Evolutionary conservation across 768 basidiomycete genomes (phyloP).

Genomic region (Auriscalpium microsporum): DNA sequence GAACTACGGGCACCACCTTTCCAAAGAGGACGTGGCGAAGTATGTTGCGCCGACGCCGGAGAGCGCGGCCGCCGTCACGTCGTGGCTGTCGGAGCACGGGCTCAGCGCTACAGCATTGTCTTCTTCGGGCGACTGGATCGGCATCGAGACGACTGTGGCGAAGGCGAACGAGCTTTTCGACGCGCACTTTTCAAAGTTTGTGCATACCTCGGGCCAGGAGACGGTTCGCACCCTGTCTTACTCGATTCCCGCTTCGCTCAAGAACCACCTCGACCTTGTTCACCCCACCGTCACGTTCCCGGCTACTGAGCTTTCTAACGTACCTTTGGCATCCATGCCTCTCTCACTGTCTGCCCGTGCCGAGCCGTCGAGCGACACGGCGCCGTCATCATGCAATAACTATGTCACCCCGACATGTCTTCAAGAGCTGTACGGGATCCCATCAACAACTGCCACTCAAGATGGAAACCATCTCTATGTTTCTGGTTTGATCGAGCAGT

Average conservation of each 20-base stretch:
- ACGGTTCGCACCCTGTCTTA: slow-evolving; percentile 2
- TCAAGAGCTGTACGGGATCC: slow-evolving; percentile 28
- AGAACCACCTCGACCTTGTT: slow-evolving; percentile 10
- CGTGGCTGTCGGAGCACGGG: slow-evolving; percentile 7
- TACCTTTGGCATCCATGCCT: not conserved
- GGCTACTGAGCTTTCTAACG: not conserved
- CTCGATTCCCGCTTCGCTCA: slow-evolving; percentile 2
- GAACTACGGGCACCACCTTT: not conserved
- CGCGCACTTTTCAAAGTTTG: not conserved
- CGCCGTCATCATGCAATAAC: not conserved
- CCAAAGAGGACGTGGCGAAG: not conserved
- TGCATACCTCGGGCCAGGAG: slow-evolving; percentile 6
- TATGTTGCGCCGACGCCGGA: not conserved
- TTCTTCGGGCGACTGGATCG: slow-evolving; percentile 10
- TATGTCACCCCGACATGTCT: slow-evolving; percentile 24
- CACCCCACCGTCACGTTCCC: slow-evolving; percentile 13
- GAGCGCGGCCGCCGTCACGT: not conserved
- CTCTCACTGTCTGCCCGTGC: not conserved
- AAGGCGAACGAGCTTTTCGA: not conserved
- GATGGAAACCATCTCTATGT: slow-evolving; percentile 21
- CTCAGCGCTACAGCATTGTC: slow-evolving; percentile 8
- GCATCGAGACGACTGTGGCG: not conserved
- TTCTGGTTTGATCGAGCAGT: slow-evolving; percentile 19
- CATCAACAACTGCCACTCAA: slow-evolving; percentile 21
- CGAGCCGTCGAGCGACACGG: not conserved